phyloP scores from a whole-genome alignment of 108 stramenopile genomes.

The Stephanodiscus triporus region DNA sequence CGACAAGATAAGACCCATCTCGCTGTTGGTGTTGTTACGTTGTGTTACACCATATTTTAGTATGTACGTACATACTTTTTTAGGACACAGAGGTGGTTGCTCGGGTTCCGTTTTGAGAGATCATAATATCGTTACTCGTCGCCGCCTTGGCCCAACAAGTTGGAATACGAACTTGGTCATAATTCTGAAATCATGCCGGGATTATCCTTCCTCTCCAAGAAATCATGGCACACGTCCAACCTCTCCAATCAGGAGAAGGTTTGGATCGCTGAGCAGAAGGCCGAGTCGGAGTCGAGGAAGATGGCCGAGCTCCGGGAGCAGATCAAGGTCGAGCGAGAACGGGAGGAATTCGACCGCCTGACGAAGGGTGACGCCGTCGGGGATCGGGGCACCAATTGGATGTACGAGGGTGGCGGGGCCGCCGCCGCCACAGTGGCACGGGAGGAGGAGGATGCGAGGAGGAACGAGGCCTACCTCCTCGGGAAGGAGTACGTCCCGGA shows the following conservation, averaged over 20 bases:
- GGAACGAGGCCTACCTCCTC: constrained; percentile 89
- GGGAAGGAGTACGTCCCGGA: constrained; percentile 84
- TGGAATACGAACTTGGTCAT: too few species aligned
- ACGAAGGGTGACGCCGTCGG: constrained; percentile 34
- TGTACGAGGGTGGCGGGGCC: constrained; percentile 74
- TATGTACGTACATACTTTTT: too few species aligned
- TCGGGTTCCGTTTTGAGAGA: too few species aligned
- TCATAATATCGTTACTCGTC: too few species aligned
- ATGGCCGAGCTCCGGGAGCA: constrained; percentile 87
- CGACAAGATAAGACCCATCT: too few species aligned
- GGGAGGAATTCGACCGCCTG: constrained; percentile 85
- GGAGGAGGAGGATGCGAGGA: constrained; percentile 59
- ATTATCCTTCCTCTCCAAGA: constrained; percentile 92
- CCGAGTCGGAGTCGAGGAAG: constrained; percentile 78
- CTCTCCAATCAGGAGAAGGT: constrained; percentile 95
- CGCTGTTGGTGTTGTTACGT: too few species aligned
- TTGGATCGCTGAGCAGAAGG: constrained; percentile 92
- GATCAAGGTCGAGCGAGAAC: constrained; percentile 91
- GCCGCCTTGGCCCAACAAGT: too few species aligned
- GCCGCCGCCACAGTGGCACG: neutral
- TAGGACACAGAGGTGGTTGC: too few species aligned
- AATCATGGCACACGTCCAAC: constrained; percentile 94
- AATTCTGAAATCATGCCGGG: constrained; percentile 56
- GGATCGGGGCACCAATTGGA: constrained; percentile 93
- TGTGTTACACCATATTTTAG: too few species aligned